phyloP scores from a whole-genome alignment of 257 asterid species.

The Rhazya stricta region DNA sequence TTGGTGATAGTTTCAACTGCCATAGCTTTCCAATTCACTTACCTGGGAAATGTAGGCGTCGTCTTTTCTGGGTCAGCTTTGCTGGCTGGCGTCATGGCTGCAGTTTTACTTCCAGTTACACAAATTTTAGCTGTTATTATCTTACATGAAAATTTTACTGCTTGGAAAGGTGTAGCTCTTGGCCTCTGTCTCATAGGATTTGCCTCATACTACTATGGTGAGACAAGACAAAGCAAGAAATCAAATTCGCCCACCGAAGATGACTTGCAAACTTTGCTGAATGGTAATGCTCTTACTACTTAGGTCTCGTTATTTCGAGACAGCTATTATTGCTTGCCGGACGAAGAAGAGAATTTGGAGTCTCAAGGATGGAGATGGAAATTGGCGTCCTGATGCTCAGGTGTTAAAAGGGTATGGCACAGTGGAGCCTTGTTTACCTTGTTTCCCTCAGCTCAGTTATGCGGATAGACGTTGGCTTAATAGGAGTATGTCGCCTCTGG shows the following conservation, averaged over 20 bases:
- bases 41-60: conserved; percentile 1
- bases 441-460: too few species aligned
- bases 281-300: not conserved
- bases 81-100: not conserved
- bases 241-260: not conserved
- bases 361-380: too few species aligned
- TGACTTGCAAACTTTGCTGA: not conserved
- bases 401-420: too few species aligned
- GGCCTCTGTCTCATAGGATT: not conserved
- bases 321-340: too few species aligned
- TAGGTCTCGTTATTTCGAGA: too few species aligned
- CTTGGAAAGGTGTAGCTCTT: conserved; percentile 14
- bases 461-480: too few species aligned
- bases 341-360: too few species aligned
- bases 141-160: conserved; percentile 6
- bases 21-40: conserved; percentile 4
- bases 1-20: not conserved
- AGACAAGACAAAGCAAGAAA: not conserved
- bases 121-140: conserved; percentile 6
- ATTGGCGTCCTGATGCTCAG: too few species aligned
- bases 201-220: not conserved
- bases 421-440: too few species aligned
- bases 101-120: conserved; percentile 11
- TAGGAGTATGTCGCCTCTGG: too few species aligned
- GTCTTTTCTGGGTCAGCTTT: conserved; percentile 10